Conservation (phyloP, 2,329 filamentous ascomycete species). For the Sclerotinia borealis region DNA sequence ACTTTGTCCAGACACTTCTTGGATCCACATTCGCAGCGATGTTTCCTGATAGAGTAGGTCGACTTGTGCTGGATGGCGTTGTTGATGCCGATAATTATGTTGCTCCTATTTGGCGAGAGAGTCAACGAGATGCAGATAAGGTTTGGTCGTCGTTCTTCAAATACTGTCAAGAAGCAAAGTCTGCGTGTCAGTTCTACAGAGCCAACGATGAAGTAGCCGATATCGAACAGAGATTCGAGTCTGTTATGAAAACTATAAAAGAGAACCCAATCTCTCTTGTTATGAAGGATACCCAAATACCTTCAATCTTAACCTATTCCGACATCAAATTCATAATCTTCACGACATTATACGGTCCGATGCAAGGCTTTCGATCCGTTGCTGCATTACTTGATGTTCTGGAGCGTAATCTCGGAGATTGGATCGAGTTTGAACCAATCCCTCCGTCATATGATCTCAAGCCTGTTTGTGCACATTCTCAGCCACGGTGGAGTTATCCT, state of each 20-base stretch:
- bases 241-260: conserved; percentile 38
- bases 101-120: conserved; percentile 20
- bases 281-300: conserved; percentile 15
- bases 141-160: conserved; percentile 26
- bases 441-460: conserved; percentile 7
- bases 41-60: conserved; percentile 39
- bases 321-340: conserved; percentile 29
- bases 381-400: conserved; percentile 25
- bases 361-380: conserved; percentile 20
- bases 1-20: conserved; percentile 26
- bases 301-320: conserved; percentile 26
- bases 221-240: conserved; percentile 23
- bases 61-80: conserved; percentile 35
- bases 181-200: conserved; percentile 26
- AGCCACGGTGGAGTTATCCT: conserved; percentile 15
- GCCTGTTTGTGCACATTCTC: conserved; percentile 14
- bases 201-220: conserved; percentile 19
- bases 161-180: conserved; percentile 33
- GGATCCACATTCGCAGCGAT: conserved; percentile 42
- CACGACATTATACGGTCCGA: conserved; percentile 27
- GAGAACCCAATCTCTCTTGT: conserved; percentile 28
- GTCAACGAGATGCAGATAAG: conserved; percentile 27
- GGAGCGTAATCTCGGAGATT: conserved; percentile 36
- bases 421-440: conserved; percentile 26
- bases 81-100: conserved; percentile 29